phyloP scores from a whole-genome alignment of 768 basidiomycete species.

The Suillus luteus region DNA sequence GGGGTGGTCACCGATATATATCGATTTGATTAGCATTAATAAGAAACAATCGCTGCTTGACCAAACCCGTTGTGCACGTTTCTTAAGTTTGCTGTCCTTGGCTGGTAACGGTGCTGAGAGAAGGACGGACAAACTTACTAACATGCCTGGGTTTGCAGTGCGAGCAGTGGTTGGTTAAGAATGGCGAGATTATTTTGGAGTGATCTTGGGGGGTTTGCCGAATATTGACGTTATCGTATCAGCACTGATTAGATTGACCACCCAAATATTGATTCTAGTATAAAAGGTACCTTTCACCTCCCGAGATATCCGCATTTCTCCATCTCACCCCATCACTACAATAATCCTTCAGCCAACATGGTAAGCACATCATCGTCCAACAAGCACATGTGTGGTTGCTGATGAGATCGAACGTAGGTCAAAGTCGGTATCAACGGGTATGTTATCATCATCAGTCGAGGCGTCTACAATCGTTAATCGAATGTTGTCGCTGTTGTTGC shows the following conservation, averaged over 20 bases:
- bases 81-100: neutral
- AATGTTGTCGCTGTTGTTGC: conserved; percentile 15
- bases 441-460: conserved; percentile 24
- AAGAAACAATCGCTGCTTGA: neutral
- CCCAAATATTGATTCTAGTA: conserved; percentile 17
- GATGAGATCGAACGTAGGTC: conserved; percentile 42
- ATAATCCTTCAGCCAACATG: conserved; percentile 23
- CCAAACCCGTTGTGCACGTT: conserved; percentile 15
- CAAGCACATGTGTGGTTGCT: neutral
- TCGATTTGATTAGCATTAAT: conserved; percentile 1
- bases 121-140: neutral
- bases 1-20: neutral
- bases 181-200: neutral
- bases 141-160: neutral
- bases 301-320: conserved; percentile 9
- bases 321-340: conserved; percentile 12
- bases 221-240: conserved; percentile 1
- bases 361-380: conserved; percentile 18
- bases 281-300: conserved; percentile 23
- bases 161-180: neutral
- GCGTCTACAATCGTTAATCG: conserved; percentile 18
- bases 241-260: conserved; percentile 6
- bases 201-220: neutral
- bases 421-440: conserved; percentile 98
- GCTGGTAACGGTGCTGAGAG: neutral